Percentiles rank a stretch among this genome's conserved stretches.
Conservation (phyloP, 352 stramenopile species). For the Phytopythium montanum region DNA sequence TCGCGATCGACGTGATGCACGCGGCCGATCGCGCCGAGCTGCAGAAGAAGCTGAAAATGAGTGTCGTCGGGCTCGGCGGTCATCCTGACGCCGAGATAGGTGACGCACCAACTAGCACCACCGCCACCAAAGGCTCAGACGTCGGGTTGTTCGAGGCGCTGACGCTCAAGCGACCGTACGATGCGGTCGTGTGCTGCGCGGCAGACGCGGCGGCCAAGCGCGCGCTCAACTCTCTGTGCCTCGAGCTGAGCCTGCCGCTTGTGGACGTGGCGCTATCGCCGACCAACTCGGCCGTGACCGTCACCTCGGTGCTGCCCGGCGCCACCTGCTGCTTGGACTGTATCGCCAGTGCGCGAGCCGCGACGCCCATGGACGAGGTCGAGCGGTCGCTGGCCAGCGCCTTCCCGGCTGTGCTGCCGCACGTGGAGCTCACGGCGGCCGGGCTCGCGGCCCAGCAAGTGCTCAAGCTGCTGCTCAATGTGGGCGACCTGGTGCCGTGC, state of each 20-base stretch:
- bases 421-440: constrained; percentile 30
- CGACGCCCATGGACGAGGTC: constrained; percentile 22
- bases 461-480: constrained; percentile 37
- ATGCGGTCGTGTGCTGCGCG: constrained; percentile 31
- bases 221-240: constrained; percentile 27
- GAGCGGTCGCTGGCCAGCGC: constrained; percentile 26
- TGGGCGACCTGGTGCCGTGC: constrained; percentile 37
- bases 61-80: constrained; percentile 12
- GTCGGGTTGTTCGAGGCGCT: constrained; percentile 38
- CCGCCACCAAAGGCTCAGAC: neutral
- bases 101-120: neutral
- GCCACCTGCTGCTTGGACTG: constrained; percentile 41
- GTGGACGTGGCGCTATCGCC: constrained; percentile 25
- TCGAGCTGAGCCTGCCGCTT: constrained; percentile 44
- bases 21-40: constrained; percentile 28
- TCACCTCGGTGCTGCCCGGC: constrained; percentile 30
- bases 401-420: constrained; percentile 32
- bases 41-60: constrained; percentile 34
- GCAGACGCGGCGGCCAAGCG: constrained; percentile 19
- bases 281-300: constrained; percentile 17
- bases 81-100: neutral
- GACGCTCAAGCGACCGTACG: constrained; percentile 33
- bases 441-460: constrained; percentile 25
- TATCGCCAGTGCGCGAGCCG: constrained; percentile 10
- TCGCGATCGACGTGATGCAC: constrained; percentile 22